Percentiles rank a stretch among this genome's conserved stretches.
Conservation (phyloP, 768 basidiomycete species). For the Mycena haematopus region DNA sequence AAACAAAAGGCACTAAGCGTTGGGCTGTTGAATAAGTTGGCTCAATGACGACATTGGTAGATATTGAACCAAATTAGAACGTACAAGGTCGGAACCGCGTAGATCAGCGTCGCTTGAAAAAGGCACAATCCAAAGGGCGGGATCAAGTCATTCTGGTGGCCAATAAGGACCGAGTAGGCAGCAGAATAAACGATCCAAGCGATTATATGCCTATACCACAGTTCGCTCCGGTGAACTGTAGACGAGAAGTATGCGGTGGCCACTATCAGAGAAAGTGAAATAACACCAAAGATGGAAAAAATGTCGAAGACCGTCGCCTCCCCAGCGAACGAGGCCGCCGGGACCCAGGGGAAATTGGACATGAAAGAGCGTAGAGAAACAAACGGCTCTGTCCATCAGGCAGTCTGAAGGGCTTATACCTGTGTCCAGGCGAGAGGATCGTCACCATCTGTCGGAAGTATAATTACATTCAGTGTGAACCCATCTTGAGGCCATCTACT, state of each 20-base stretch:
- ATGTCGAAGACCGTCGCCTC: neutral
- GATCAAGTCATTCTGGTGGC: neutral
- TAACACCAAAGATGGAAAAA: neutral
- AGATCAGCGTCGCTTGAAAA: slow-evolving; percentile 8
- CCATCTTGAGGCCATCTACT: no score
- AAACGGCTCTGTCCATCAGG: no score
- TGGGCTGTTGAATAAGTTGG: neutral
- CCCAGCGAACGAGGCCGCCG: no score
- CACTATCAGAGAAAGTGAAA: slow-evolving; percentile 10
- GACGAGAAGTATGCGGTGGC: slow-evolving; percentile 12
- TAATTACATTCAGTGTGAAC: no score
- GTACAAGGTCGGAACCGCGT: slow-evolving; percentile 14
- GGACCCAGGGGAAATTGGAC: no score
- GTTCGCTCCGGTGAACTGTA: slow-evolving; percentile 9
- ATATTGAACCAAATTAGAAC: neutral
- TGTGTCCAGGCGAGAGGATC: no score
- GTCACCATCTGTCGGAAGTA: no score
- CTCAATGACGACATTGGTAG: neutral
- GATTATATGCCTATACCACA: slow-evolving; percentile 20
- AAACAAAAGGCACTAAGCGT: slow-evolving; percentile 20
- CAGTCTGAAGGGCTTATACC: no score
- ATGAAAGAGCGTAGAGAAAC: no score
- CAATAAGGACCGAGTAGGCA: slow-evolving; percentile 12
- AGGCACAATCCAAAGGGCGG: slow-evolving; percentile 20
- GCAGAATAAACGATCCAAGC: slow-evolving; percentile 14